Evolutionary conservation across 352 stramenopile genomes (phyloP).

Genomic region (Thalassiosira delicatula): DNA sequence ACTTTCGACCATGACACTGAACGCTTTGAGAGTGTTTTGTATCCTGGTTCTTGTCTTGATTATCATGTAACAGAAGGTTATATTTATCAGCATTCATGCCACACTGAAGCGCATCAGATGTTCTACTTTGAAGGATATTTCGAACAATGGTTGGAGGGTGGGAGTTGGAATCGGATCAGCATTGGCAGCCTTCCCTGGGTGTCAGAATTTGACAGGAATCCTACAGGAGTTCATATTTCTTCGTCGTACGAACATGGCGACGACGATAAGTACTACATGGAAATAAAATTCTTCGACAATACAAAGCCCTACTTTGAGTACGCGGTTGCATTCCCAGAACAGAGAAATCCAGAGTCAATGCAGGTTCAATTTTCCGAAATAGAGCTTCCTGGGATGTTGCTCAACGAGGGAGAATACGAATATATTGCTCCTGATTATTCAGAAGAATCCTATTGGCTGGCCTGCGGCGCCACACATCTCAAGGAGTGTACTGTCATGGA

Average conservation of each 20-base stretch:
- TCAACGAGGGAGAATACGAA: background rate
- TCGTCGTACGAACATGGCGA: slow-evolving; percentile 52
- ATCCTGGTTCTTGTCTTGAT: background rate
- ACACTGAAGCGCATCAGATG: background rate
- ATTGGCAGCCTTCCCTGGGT: slow-evolving; percentile 37
- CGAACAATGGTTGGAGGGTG: background rate
- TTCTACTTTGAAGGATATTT: slow-evolving; percentile 1
- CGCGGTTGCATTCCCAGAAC: slow-evolving; percentile 45
- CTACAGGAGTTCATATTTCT: slow-evolving; percentile 6
- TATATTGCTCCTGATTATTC: background rate
- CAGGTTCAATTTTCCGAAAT: slow-evolving; percentile 45
- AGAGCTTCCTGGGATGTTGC: slow-evolving; percentile 50
- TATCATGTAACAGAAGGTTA: background rate
- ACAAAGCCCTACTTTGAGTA: slow-evolving; percentile 55
- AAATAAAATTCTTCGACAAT: slow-evolving; percentile 47
- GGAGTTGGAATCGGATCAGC: slow-evolving; percentile 12
- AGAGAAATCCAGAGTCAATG: slow-evolving; percentile 19
- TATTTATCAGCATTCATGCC: background rate
- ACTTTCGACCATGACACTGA: background rate
- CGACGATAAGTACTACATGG: slow-evolving; percentile 33
- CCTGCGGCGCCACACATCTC: background rate
- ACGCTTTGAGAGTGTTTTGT: background rate
- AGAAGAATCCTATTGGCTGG: background rate
- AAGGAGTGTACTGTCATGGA: background rate
- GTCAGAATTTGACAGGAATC: slow-evolving; percentile 49